Percentiles rank a stretch among this genome's conserved stretches.
These are phyloP conservation scores for Dactylellina parvicollis DNA, from an alignment of 2,329 filamentous ascomycete genomes.

Conservation along the genomic window DNA sequence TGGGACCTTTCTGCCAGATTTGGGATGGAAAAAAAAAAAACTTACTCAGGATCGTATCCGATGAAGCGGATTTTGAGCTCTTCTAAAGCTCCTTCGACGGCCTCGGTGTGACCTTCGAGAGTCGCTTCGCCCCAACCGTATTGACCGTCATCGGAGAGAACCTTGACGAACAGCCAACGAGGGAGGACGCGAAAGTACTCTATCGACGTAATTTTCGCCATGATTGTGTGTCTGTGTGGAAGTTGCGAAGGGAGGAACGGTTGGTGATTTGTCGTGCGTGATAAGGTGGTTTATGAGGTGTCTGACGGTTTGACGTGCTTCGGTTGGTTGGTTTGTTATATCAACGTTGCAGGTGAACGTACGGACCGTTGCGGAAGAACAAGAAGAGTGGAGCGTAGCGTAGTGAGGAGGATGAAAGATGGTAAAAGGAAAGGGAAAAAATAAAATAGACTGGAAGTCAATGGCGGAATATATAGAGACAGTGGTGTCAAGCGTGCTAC, in stretches of 20 bases:
- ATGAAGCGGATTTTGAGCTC: conserved; percentile 68
- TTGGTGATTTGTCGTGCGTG: conserved; percentile 34
- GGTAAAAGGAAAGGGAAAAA: conserved; percentile 3
- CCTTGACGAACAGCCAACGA: conserved; percentile 73
- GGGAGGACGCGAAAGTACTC: conserved; percentile 72
- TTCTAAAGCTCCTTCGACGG: conserved; percentile 70
- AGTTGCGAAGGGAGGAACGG: conserved; percentile 12
- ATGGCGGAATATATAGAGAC: conserved; percentile 50
- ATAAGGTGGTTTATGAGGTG: conserved; percentile 32
- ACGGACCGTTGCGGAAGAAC: conserved; percentile 19
- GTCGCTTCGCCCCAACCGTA: conserved; percentile 72
- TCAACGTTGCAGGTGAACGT: conserved; percentile 16
- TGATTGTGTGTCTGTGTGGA: conserved; percentile 57
- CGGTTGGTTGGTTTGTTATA: conserved; percentile 37
- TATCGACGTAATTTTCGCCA: conserved; percentile 69
- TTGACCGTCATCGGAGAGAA: conserved; percentile 67
- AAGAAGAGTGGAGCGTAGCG: conserved; percentile 14
- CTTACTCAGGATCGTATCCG: conserved; percentile 70
- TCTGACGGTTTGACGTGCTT: conserved; percentile 46
- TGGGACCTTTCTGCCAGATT: background rate
- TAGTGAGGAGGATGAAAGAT: conserved; percentile 21
- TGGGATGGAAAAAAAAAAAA: conserved; percentile 9
- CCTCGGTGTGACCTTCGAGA: conserved; percentile 70
- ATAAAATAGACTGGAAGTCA: conserved; percentile 22
- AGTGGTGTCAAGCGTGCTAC: conserved; percentile 24